phyloP scores from a whole-genome alignment of 139 green algal species.

The Asterochloris erici region DNA sequence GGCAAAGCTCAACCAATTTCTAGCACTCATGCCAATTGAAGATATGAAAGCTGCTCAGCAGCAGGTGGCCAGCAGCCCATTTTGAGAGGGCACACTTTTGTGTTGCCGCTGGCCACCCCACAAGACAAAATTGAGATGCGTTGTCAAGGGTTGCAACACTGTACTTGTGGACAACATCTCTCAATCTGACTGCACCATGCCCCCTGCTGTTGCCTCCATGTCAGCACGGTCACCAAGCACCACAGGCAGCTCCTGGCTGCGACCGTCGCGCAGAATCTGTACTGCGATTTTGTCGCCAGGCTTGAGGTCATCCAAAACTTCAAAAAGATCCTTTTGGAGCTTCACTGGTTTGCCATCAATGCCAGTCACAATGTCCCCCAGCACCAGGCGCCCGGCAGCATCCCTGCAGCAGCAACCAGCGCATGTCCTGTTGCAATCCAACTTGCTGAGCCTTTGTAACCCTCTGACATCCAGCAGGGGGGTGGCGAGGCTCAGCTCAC shows the following conservation, averaged over 20 bases:
- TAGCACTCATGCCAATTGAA: constrained; percentile 44
- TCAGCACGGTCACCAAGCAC: constrained; percentile 30
- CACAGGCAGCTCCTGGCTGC: constrained; percentile 24
- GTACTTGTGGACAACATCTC: too few relatives aligned
- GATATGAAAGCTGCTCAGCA: constrained; percentile 34
- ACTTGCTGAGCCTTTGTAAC: not conserved
- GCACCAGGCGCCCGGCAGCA: constrained; percentile 31
- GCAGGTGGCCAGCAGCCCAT: too few relatives aligned
- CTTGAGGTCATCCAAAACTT: constrained; percentile 52
- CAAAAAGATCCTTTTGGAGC: constrained; percentile 54
- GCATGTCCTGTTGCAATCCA: not conserved
- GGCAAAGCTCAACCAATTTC: constrained; percentile 42
- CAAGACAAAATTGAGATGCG: too few relatives aligned
- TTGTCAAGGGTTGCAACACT: too few relatives aligned
- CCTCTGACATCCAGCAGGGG: not conserved
- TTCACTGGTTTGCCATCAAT: constrained; percentile 48
- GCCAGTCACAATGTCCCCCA: constrained; percentile 57
- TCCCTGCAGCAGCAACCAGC: constrained; percentile 21
- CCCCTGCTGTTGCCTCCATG: constrained; percentile 1
- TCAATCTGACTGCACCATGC: too few relatives aligned
- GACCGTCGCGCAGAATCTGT: constrained; percentile 32
- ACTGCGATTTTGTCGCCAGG: constrained; percentile 45
- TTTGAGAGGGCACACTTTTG: too few relatives aligned
- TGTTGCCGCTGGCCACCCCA: too few relatives aligned
- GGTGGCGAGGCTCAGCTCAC: not conserved